Evolutionary conservation across 352 stramenopile species (phyloP).

Genomic region (Globisporangium emineosum): DNA sequence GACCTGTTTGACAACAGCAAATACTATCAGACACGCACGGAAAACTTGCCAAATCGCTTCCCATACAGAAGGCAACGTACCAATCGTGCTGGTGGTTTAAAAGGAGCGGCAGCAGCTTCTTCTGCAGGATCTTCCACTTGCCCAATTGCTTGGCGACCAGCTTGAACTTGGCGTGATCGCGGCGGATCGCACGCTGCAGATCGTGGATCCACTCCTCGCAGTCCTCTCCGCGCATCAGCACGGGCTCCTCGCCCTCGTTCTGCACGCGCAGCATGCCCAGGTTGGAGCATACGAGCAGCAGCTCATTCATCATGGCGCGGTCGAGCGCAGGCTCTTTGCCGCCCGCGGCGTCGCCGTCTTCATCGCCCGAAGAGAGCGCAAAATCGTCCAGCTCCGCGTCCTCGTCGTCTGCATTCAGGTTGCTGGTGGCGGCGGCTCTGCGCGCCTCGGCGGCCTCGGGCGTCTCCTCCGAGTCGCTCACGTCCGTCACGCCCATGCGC

Average conservation of each 20-base stretch:
- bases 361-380: conserved; percentile 44
- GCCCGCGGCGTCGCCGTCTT: conserved; percentile 26
- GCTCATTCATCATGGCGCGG: conserved; percentile 82
- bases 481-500: conserved; percentile 6
- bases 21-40: neutral
- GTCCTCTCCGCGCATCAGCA: conserved; percentile 82
- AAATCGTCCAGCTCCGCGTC: conserved; percentile 54
- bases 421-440: conserved; percentile 16
- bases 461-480: conserved; percentile 15
- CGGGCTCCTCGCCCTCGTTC: conserved; percentile 44
- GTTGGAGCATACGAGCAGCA: conserved; percentile 88
- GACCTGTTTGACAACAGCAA: conserved; percentile 20
- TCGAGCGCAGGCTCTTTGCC: conserved; percentile 40
- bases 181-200: conserved; percentile 75
- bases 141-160: conserved; percentile 82
- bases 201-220: conserved; percentile 86
- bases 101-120: conserved; percentile 82
- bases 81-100: conserved; percentile 87
- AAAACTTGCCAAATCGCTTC: neutral
- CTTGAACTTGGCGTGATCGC: conserved; percentile 80
- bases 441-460: conserved; percentile 8
- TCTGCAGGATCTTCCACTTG: conserved; percentile 86
- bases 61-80: conserved; percentile 11
- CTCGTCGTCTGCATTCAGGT: conserved; percentile 14
- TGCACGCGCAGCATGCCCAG: conserved; percentile 73